A percentile compares a stretch with the other conserved stretches of the same genome.
These are phyloP conservation scores for Sporobolomyces roseus DNA, from an alignment of 768 basidiomycete species.

Conservation along the genomic window DNA sequence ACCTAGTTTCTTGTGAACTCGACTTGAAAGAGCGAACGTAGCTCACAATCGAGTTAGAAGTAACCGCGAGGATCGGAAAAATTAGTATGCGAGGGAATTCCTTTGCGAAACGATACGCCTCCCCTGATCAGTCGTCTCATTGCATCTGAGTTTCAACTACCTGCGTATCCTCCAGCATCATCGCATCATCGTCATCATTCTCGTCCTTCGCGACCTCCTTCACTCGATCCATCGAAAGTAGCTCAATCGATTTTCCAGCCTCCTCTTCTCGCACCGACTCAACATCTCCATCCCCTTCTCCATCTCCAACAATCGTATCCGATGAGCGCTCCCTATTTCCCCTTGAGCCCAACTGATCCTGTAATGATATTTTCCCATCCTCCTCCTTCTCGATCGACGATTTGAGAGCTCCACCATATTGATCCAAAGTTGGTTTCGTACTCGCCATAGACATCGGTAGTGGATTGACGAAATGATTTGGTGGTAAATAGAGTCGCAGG, in stretches of 20 bases:
- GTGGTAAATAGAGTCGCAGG: constrained; percentile 17
- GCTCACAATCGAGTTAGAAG: too few species aligned
- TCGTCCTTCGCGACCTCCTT: too few species aligned
- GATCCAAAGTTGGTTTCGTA: neutral
- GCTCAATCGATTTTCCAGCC: neutral
- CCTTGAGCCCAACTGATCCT: neutral
- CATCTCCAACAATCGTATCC: constrained; percentile 6
- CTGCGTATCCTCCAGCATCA: neutral
- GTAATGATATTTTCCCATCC: neutral
- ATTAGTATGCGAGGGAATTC: too few species aligned
- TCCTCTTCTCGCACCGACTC: too few species aligned
- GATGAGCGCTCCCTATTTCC: neutral
- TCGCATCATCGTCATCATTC: too few species aligned
- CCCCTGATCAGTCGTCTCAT: too few species aligned
- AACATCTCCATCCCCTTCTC: neutral
- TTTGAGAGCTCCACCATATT: too few species aligned
- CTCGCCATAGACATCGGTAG: neutral
- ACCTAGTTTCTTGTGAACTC: too few species aligned
- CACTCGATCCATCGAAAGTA: neutral
- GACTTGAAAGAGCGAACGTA: too few species aligned
- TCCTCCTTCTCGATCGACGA: neutral
- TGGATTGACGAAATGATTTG: neutral
- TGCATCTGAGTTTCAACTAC: neutral
- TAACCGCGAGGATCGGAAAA: too few species aligned
- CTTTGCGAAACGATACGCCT: too few species aligned